Evolutionary conservation across 176 grass and related monocot genomes (phyloP).

Genomic region (barley (Hordeum vulgare)): DNA sequence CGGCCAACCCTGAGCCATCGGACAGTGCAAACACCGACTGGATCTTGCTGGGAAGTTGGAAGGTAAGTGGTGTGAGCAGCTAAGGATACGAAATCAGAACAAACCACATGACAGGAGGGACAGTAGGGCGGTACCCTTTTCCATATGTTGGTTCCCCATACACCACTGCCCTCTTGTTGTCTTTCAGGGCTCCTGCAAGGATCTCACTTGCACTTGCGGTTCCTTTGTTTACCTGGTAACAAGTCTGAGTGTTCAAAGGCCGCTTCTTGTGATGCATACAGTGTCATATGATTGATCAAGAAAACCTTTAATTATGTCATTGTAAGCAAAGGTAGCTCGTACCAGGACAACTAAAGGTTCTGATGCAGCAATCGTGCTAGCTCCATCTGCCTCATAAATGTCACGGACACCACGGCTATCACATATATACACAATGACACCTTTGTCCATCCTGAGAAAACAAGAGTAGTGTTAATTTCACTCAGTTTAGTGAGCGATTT

Average conservation of each 20-base stretch:
- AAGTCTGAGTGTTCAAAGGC: background rate
- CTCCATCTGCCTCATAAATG: slow-evolving; percentile 96
- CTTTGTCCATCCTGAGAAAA: slow-evolving; percentile 87
- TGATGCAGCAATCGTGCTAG: slow-evolving; percentile 58
- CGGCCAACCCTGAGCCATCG: slow-evolving; percentile 81
- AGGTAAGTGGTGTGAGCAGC: background rate
- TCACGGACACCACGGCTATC: slow-evolving; percentile 85
- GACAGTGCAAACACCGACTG: slow-evolving; percentile 87
- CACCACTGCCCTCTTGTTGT: slow-evolving; percentile 84
- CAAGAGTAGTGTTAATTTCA: background rate
- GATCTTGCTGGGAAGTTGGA: slow-evolving; percentile 69
- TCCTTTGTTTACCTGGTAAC: slow-evolving; percentile 87
- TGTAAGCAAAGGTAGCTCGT: slow-evolving; percentile 14
- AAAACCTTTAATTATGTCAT: background rate
- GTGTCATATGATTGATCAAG: background rate
- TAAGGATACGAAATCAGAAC: background rate
- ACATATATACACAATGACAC: slow-evolving; percentile 95
- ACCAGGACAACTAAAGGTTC: slow-evolving; percentile 94
- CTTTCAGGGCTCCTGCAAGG: slow-evolving; percentile 90
- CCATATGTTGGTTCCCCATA: slow-evolving; percentile 94
- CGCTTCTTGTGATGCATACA: background rate
- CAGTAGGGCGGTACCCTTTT: slow-evolving; percentile 59
- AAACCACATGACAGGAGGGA: background rate
- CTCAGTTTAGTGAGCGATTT: background rate
- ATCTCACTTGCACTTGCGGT: slow-evolving; percentile 97